A percentile compares a stretch with the other conserved stretches of the same genome.
phyloP scores from a whole-genome alignment of 2,329 filamentous ascomycete genomes.

The Exophiala viscosa region DNA sequence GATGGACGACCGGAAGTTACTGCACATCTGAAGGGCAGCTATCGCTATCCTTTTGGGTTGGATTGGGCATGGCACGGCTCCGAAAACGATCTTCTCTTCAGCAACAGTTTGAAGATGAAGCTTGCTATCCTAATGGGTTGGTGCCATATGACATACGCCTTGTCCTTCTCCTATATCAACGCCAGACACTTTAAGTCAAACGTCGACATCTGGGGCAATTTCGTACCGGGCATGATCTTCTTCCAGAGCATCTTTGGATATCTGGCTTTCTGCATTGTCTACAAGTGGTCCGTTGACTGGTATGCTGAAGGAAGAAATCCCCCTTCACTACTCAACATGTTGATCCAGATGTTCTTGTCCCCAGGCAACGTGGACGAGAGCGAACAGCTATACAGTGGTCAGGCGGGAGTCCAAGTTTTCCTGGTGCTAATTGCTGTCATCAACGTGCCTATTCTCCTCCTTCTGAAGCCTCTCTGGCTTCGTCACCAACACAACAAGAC shows the following conservation, averaged over 20 bases:
- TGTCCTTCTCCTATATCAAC: constrained; percentile 89
- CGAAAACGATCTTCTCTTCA: constrained; percentile 92
- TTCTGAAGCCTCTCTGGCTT: constrained; percentile 94
- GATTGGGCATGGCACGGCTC: constrained; percentile 96
- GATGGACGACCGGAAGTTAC: constrained; percentile 60
- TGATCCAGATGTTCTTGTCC: constrained; percentile 98
- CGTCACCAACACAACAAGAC: constrained; percentile 89
- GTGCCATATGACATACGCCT: constrained; percentile 90
- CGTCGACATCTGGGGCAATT: constrained; percentile 96
- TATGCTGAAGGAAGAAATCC: constrained; percentile 61
- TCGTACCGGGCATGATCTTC: constrained; percentile 97
- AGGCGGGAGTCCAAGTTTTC: constrained; percentile 69
- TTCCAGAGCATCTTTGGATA: constrained; percentile 99
- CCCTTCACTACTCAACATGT: constrained; percentile 92
- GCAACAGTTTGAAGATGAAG: constrained; percentile 99
- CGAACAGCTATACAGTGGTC: constrained; percentile 72
- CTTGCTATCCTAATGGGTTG: constrained; percentile 96
- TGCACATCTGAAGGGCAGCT: constrained; percentile 65
- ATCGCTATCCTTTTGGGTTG: constrained; percentile 91
- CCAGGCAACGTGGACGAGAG: constrained; percentile 67
- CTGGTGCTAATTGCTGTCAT: constrained; percentile 76
- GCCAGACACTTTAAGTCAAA: constrained; percentile 90
- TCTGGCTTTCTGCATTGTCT: constrained; percentile 86
- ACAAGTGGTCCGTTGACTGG: constrained; percentile 97
- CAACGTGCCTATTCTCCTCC: constrained; percentile 86